These are phyloP conservation scores for Lentinula sp. DNA, from an alignment of 768 basidiomycete genomes.

Conservation along the genomic window DNA sequence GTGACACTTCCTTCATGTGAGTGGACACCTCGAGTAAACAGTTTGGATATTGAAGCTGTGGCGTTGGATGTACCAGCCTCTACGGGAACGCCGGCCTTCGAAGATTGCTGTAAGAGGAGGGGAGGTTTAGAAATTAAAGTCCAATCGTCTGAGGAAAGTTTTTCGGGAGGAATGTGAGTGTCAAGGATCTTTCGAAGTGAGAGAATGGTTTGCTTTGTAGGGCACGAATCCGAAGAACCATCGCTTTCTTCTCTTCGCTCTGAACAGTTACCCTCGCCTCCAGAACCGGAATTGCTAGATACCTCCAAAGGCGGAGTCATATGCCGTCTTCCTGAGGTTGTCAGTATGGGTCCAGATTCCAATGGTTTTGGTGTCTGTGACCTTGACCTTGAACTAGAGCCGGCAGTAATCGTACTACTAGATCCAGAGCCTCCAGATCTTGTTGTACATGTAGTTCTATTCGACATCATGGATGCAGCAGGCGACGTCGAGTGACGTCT, in stretches of 20 bases:
- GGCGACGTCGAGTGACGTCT: slow-evolving; percentile 1
- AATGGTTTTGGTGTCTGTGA: slow-evolving; percentile 13
- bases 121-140: slow-evolving; percentile 2
- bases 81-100: slow-evolving; percentile 17
- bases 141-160: slow-evolving; percentile 5
- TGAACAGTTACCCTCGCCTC: slow-evolving; percentile 9
- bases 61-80: slow-evolving; percentile 62
- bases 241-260: slow-evolving; percentile 26
- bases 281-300: slow-evolving; percentile 22
- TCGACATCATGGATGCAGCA: background rate
- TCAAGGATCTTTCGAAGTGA: slow-evolving; percentile 69
- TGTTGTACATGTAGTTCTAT: background rate
- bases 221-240: slow-evolving; percentile 44
- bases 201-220: slow-evolving; percentile 58
- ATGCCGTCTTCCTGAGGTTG: slow-evolving; percentile 19
- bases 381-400: slow-evolving; percentile 9
- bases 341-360: slow-evolving; percentile 2
- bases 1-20: slow-evolving; percentile 1
- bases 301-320: slow-evolving; percentile 60
- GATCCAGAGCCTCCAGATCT: background rate
- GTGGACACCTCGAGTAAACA: slow-evolving; percentile 58
- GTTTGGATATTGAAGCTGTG: slow-evolving; percentile 73
- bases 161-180: slow-evolving; percentile 26
- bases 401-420: background rate
- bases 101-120: background rate